Evolutionary conservation across 202 grass and related monocot genomes (phyloP).

Genomic region (Cymbopogon flexuosus): DNA sequence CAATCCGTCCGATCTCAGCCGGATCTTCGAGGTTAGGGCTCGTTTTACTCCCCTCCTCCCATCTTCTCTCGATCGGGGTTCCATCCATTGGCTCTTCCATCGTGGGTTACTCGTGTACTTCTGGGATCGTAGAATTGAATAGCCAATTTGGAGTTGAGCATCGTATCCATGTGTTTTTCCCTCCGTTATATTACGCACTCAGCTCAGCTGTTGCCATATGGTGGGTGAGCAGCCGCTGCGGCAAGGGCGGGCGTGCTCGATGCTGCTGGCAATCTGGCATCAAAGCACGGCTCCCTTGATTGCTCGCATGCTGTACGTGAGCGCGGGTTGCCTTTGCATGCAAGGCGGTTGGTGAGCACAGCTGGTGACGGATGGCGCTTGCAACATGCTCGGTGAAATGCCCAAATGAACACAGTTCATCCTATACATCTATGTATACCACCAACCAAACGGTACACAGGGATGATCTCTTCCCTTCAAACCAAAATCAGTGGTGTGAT

Average conservation of each 20-base stretch:
- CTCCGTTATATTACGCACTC: neutral
- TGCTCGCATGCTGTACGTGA: neutral
- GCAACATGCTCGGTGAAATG: neutral
- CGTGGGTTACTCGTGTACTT: neutral
- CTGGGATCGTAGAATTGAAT: neutral
- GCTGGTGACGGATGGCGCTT: neutral
- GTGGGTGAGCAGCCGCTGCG: neutral
- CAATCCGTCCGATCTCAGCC: conserved; percentile 32
- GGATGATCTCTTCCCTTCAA: neutral
- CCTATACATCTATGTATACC: neutral
- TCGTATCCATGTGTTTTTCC: neutral
- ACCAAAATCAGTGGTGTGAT: no score
- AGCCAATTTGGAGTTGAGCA: neutral
- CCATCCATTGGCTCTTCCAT: neutral
- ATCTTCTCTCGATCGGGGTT: neutral
- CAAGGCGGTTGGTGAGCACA: neutral
- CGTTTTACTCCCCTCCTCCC: neutral
- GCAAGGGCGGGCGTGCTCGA: neutral
- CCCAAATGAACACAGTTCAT: neutral
- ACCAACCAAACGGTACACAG: neutral
- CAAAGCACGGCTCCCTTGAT: neutral
- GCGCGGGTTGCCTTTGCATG: neutral
- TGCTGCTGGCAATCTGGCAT: neutral
- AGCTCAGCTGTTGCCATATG: neutral
- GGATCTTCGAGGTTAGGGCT: conserved; percentile 37